Evolutionary conservation across 75 land plant genomes (phyloP), one percentile per base, ranked within the genome.

Genomic region (Ceratopteris richardii): DNA sequence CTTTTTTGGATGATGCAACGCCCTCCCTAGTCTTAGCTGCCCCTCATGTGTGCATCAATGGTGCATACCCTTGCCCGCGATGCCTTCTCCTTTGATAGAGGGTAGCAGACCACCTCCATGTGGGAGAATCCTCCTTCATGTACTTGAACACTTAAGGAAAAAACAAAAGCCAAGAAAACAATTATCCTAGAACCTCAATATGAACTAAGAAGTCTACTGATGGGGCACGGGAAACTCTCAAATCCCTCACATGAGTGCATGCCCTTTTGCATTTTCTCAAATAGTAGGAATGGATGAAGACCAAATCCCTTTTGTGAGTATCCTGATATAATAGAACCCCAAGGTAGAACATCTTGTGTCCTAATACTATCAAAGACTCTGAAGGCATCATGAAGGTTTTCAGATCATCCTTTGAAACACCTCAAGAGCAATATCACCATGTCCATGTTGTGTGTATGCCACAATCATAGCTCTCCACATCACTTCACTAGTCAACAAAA

Each of bases 291-390:
- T 27, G 71, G 66, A 28, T 44, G 29, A 20, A 22, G 29, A 12
- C 27, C 46, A 21, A 12, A 22, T 19, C 66, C 57, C 29, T 68
- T 22, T 30, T 41, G 65, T 0, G 64, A 62, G 56, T 72, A 76
- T 4, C 82, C 79, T 22, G 76, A 31, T 27, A 80, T 67, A 64
- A 80, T 60, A 16, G 78, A 61, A 53, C 65, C 70, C 74, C 78
- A 75, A 11, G 78, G 70, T 40, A 72, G 41, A 2, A 51, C 57
- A 64, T 77, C 80, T 51, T 44, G 54, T 22, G 64, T 31, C 12
- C 42, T 57, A 64, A 77, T 63, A 23, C 46, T 54, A 0, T 61
- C 46, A 57, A 77, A 77, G 2, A 77, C 55, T 21, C 16, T 60
- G 21, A 24, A 19, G 6, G 75, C 75, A 9, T 33, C 69, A 4